Evolutionary conservation across 805 yeast genomes (phyloP).

Genomic region (Starmerella khaoyaiensis): DNA sequence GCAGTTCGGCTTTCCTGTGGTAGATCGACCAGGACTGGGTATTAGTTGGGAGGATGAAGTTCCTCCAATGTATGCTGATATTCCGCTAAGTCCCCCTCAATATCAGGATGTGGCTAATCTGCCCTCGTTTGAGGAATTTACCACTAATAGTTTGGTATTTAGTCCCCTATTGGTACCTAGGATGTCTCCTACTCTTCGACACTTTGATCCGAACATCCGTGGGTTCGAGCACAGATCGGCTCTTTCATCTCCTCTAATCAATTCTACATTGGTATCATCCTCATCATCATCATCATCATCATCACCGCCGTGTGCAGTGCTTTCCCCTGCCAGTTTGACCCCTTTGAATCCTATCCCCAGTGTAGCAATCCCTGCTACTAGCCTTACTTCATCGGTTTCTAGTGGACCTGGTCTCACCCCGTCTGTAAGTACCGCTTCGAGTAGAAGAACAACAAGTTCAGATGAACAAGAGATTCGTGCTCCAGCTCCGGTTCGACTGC

Average conservation of each 20-base stretch:
- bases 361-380: too few species aligned
- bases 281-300: too few species aligned
- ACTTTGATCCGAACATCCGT: slow-evolving; percentile 21
- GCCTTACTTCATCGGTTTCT: too few species aligned
- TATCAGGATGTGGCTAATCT: slow-evolving; percentile 35
- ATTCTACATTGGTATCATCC: neutral
- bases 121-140: slow-evolving; percentile 23
- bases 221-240: slow-evolving; percentile 19
- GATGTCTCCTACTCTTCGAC: slow-evolving; percentile 22
- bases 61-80: slow-evolving; percentile 89
- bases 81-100: slow-evolving; percentile 78
- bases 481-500: too few species aligned
- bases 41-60: slow-evolving; percentile 99
- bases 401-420: too few species aligned
- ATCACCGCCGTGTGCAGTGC: neutral
- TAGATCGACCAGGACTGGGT: slow-evolving; percentile 90
- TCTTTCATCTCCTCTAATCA: too few species aligned
- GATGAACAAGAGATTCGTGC: too few species aligned
- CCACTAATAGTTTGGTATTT: slow-evolving; percentile 17
- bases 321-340: too few species aligned
- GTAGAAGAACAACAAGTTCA: too few species aligned
- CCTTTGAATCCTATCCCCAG: too few species aligned
- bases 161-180: slow-evolving; percentile 20
- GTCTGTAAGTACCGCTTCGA: too few species aligned
- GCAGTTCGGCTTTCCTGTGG: slow-evolving; percentile 75